Conservation (phyloP, 352 stramenopile genomes). For the Pythium dissimile region DNA sequence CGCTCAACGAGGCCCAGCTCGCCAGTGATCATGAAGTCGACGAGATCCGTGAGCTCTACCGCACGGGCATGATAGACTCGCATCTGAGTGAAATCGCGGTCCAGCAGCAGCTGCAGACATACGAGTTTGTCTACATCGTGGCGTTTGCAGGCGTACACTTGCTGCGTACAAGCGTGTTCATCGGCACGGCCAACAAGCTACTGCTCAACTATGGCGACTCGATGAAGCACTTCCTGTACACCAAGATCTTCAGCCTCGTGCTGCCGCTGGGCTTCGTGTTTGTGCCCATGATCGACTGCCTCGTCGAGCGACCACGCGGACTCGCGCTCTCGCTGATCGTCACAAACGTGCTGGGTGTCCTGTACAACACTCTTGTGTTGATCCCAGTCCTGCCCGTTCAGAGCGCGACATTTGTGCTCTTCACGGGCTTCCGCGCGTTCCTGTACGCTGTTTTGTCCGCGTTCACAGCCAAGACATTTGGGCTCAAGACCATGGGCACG, state of each 20-base stretch:
- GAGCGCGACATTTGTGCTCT: constrained; percentile 64
- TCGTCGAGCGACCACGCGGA: constrained; percentile 61
- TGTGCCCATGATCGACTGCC: constrained; percentile 76
- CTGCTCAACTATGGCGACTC: constrained; percentile 78
- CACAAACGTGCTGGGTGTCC: constrained; percentile 60
- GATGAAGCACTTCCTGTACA: constrained; percentile 59
- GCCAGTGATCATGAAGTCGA: constrained; percentile 10
- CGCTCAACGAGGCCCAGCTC: constrained; percentile 19
- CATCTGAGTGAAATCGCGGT: constrained; percentile 51
- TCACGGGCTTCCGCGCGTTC: constrained; percentile 84
- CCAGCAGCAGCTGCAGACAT: constrained; percentile 60
- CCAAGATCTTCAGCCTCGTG: constrained; percentile 83
- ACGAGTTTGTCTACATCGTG: constrained; percentile 79
- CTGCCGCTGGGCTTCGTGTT: constrained; percentile 81
- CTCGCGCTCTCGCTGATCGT: constrained; percentile 64
- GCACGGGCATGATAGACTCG: constrained; percentile 26
- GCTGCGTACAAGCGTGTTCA: constrained; percentile 77
- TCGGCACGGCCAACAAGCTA: constrained; percentile 82
- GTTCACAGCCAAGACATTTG: constrained; percentile 85
- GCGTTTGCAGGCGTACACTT: constrained; percentile 67
- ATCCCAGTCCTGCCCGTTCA: constrained; percentile 63
- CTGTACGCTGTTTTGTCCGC: constrained; percentile 82
- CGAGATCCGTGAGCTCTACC: constrained; percentile 26
- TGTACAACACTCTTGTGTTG: constrained; percentile 74
- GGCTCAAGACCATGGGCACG: constrained; percentile 75